A percentile compares a stretch with the other conserved stretches of the same genome.
phyloP scores from a whole-genome alignment of 2,329 filamentous ascomycete species.

The Aureobasidium sp. region DNA sequence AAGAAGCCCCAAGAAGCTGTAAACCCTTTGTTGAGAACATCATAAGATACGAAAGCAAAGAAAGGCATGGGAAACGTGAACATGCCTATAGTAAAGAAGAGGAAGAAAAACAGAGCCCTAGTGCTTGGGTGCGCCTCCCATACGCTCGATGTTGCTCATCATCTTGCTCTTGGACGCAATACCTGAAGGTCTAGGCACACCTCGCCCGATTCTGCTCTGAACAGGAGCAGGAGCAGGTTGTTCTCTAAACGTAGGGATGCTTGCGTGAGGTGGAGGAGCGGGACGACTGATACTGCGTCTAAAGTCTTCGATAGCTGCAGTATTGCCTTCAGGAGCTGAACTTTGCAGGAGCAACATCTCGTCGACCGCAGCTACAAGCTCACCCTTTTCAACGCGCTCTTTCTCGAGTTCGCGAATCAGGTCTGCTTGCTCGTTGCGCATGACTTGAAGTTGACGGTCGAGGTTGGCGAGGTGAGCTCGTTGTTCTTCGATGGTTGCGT shows the following conservation, averaged over 20 bases:
- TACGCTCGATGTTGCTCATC: conserved; percentile 80
- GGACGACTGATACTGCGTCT: conserved; percentile 49
- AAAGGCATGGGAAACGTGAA: background rate
- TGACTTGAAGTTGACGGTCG: conserved; percentile 61
- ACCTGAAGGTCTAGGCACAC: conserved; percentile 28
- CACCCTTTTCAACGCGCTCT: conserved; percentile 76
- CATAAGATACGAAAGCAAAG: background rate
- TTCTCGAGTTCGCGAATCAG: conserved; percentile 60
- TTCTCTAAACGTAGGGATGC: conserved; percentile 48
- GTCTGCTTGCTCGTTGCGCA: conserved; percentile 62
- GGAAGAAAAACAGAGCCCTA: background rate
- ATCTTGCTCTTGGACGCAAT: conserved; percentile 57
- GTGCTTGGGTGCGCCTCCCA: conserved; percentile 47
- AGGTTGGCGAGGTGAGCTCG: conserved; percentile 70
- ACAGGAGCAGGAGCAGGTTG: conserved; percentile 47
- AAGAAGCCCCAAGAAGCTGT: background rate
- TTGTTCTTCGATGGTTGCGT: conserved; percentile 52
- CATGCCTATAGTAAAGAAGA: background rate
- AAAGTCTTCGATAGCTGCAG: conserved; percentile 41
- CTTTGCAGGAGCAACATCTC: conserved; percentile 69
- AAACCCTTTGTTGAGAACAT: background rate
- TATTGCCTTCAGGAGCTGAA: conserved; percentile 34
- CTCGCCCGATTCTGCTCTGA: conserved; percentile 42
- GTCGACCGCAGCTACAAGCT: conserved; percentile 72
- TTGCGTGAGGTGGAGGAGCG: conserved; percentile 28